These are phyloP conservation scores for Corylus avellana DNA, from an alignment of 306 rosid genomes.

Conservation along the genomic window DNA sequence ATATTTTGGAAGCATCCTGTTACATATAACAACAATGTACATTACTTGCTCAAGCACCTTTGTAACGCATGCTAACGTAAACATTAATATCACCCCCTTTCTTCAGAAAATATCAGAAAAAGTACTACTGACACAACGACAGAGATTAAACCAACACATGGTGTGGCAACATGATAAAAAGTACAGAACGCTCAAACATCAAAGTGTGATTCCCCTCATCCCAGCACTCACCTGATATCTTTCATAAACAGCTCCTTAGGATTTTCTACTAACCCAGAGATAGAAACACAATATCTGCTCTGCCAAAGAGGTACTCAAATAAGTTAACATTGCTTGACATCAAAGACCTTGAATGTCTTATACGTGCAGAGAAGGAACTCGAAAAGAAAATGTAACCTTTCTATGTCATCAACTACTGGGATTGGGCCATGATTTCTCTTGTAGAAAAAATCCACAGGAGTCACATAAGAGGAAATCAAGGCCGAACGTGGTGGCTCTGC, in stretches of 20 bases:
- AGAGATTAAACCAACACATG: background rate
- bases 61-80: background rate
- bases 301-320: constrained; percentile 19
- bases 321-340: constrained; percentile 12
- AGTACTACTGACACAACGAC: background rate
- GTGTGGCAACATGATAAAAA: background rate
- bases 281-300: constrained; percentile 59
- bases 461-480: constrained; percentile 61
- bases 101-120: background rate
- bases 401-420: constrained; percentile 64
- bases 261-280: constrained; percentile 60
- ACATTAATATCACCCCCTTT: background rate
- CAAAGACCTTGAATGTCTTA: constrained; percentile 9
- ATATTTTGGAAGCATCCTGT: constrained; percentile 88
- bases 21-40: constrained; percentile 27
- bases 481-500: constrained; percentile 83
- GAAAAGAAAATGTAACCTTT: constrained; percentile 45
- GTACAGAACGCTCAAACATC: background rate
- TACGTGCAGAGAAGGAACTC: background rate
- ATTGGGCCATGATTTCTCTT: constrained; percentile 95
- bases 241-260: constrained; percentile 66
- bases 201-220: background rate
- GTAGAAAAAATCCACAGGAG: constrained; percentile 81
- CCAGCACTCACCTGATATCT: constrained; percentile 67
- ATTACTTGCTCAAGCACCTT: background rate